Base-by-base conservation (phyloP, 2,329 filamentous ascomycete species). In the Mycosphaerelloides madeirae region DNA sequence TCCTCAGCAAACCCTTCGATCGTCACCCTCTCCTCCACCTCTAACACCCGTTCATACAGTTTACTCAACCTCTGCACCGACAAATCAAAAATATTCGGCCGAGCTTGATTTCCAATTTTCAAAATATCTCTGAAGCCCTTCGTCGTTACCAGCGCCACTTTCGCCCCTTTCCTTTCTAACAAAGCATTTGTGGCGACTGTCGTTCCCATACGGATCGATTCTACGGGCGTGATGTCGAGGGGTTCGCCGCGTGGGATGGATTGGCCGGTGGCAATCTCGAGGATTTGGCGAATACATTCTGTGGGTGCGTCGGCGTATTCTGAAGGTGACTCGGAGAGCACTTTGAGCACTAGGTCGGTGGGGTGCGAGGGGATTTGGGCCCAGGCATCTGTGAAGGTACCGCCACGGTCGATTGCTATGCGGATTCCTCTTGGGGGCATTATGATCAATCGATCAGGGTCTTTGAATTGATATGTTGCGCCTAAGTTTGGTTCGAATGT, bases 151-250 rank as follows among this genome's bases (percentile, higher is more conserved):
- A 95, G 76, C 9, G 85, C 88, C 60, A 90, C 88, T 55, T 78
- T 80, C 68, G 93, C 87, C 36, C 89, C 89, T 67, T 94, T 95
- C 45, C 89, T 76, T 67, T 95, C 89, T 1, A 95, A 75, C 40
- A 95, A 69, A 0, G 89, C 89, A 64, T 95, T 95, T 1, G 89
- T 95, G 8, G 88, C 89, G 14, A 95, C 88, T 0, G 88, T 95
- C 2, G 89, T 95, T 29, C 43, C 48, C 54, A 55, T 47, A 8
- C 48, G 42, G 20, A 56, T 39, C 16, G 43, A 48, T 35, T 54
- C 12, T 68, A 37, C 40, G 11, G 38, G 16, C 14, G 34, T 37
- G n/a, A 46, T 36, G 14, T 42, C 48, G 15, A 49, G 40, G 16
- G 56, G 47, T 28, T 55, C 29, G 13, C 45, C 49, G 5, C 54